Evolutionary conservation across 2,329 filamentous ascomycete species (phyloP).

Genomic region (Aspergillus latus): DNA sequence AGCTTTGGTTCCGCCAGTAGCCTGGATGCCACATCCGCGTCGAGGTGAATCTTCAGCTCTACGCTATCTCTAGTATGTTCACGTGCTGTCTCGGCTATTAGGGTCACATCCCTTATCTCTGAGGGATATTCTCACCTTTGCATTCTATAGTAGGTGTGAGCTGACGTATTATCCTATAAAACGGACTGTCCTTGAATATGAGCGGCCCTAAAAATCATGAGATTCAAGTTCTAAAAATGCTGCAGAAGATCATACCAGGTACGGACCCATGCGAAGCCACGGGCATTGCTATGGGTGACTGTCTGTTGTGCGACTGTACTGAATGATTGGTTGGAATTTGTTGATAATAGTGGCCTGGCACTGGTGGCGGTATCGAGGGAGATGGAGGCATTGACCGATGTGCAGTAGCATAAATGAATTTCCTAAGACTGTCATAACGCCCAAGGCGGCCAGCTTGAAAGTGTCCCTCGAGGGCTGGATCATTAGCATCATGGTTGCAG

Average conservation of each 20-base stretch:
- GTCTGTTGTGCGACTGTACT: conserved; percentile 27
- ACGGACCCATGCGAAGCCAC: conserved; percentile 33
- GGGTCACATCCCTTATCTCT: too few relatives aligned
- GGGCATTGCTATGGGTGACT: conserved; percentile 28
- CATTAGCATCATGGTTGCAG: not conserved
- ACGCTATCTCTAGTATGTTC: conserved; percentile 60
- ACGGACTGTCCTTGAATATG: conserved; percentile 76
- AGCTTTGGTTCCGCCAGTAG: conserved; percentile 62
- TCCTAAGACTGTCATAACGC: conserved; percentile 34
- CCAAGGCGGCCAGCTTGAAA: conserved; percentile 25
- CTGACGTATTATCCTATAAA: conserved; percentile 69
- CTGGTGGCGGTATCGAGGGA: conserved; percentile 26
- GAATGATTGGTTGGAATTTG: conserved; percentile 25
- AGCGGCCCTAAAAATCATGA: conserved; percentile 47
- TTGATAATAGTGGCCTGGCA: conserved; percentile 28
- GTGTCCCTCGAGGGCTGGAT: conserved; percentile 30
- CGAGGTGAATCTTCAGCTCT: conserved; percentile 59
- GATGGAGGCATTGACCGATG: conserved; percentile 27
- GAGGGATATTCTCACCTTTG: conserved; percentile 58
- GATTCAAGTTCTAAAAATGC: conserved; percentile 7
- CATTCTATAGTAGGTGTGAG: conserved; percentile 67
- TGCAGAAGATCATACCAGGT: conserved; percentile 26
- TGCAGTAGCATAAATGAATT: conserved; percentile 33
- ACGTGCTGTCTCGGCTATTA: conserved; percentile 54
- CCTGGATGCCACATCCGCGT: conserved; percentile 53